A percentile compares a stretch with the other conserved stretches of the same genome.
Evolutionary conservation across 2,329 filamentous ascomycete genomes (phyloP).

Genomic region (Phialophora verrucosa): DNA sequence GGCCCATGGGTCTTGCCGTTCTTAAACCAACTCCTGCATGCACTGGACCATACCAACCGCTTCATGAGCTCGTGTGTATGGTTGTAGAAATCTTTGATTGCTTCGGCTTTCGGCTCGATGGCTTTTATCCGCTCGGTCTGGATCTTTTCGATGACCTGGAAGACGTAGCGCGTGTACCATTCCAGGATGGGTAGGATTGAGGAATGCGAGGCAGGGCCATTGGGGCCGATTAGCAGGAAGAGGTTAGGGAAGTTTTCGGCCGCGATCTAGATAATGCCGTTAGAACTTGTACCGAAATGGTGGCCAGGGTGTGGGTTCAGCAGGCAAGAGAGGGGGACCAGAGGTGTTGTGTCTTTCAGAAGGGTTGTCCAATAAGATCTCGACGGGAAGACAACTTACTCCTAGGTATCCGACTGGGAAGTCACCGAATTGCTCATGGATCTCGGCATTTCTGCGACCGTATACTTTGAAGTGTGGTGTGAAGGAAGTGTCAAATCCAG

Average conservation of each 20-base stretch:
- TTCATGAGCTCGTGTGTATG: conserved; percentile 51
- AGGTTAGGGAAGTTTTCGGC: conserved; percentile 42
- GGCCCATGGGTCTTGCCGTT: conserved; percentile 34
- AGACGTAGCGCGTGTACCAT: conserved; percentile 38
- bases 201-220: conserved; percentile 41
- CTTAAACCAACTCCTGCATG: conserved; percentile 35
- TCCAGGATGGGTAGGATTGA: conserved; percentile 41
- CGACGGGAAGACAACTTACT: background rate
- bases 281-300: background rate
- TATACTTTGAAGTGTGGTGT: conserved; percentile 45
- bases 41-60: conserved; percentile 37
- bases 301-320: background rate
- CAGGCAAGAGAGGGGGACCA: background rate
- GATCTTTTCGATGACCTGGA: conserved; percentile 41
- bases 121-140: conserved; percentile 37
- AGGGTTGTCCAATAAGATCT: background rate
- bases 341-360: background rate
- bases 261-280: conserved; percentile 7
- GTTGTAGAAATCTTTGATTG: conserved; percentile 45
- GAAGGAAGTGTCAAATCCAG: conserved; percentile 48
- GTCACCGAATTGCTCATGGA: conserved; percentile 40
- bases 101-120: conserved; percentile 38
- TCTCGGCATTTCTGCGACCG: conserved; percentile 40
- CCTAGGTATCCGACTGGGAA: conserved; percentile 34
- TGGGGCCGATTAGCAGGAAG: conserved; percentile 42